Evolutionary conservation across 306 rosid species (phyloP).

Genomic region (Begonia peltatifolia): DNA sequence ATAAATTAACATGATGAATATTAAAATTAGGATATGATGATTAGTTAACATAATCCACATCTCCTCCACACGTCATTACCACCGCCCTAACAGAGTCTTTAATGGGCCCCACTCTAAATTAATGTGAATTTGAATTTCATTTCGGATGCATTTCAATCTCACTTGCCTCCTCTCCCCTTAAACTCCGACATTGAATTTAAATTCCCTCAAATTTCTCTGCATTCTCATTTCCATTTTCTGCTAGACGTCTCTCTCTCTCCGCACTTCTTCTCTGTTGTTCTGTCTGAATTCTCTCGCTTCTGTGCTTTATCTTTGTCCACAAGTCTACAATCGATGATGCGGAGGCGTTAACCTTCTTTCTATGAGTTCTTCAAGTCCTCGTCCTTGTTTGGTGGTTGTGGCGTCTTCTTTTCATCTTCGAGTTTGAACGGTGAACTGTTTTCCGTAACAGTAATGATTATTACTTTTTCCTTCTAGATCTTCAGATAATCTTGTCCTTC

Average conservation of each 20-base stretch:
- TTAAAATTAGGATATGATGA: too few relatives aligned
- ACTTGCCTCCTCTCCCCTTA: constrained; percentile 15
- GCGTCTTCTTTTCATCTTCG: constrained; percentile 2
- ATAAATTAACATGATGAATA: too few relatives aligned
- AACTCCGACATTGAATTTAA: constrained; percentile 18
- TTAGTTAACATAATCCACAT: too few relatives aligned
- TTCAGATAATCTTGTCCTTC: constrained; percentile 17
- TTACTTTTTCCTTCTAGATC: constrained; percentile 14
- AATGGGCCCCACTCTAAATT: constrained; percentile 9
- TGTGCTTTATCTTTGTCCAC: constrained; percentile 14
- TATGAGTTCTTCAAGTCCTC: constrained; percentile 1
- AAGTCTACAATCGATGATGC: constrained; percentile 33
- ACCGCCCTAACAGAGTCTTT: constrained; percentile 22
- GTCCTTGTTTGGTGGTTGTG: not conserved
- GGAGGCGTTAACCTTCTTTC: constrained; percentile 21
- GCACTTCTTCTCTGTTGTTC: constrained; percentile 11
- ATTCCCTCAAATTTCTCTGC: constrained; percentile 29
- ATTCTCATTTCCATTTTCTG: constrained; percentile 27
- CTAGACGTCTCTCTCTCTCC: constrained; percentile 20
- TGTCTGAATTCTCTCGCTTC: constrained; percentile 4
- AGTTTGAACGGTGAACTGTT: constrained; percentile 12
- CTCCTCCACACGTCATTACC: not conserved
- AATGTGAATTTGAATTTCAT: constrained; percentile 38
- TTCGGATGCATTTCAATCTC: constrained; percentile 51
- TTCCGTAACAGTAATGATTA: not conserved